Percentiles rank a stretch among this genome's conserved stretches.
Conservation (phyloP, 345 rosid species). For the Schrenkiella parvula region DNA sequence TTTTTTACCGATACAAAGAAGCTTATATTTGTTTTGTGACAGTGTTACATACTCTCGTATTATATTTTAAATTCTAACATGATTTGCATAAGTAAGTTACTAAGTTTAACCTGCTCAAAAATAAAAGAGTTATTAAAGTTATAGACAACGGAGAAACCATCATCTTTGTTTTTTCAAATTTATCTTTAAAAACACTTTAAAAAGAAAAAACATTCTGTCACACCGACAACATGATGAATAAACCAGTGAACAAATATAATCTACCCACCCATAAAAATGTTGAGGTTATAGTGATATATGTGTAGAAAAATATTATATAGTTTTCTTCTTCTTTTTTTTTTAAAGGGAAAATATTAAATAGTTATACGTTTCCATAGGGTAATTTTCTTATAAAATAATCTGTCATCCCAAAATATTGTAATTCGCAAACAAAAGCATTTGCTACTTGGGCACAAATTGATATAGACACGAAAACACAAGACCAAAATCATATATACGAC, state of each 20-base stretch:
- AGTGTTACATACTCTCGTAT: not conserved
- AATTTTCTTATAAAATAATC: not conserved
- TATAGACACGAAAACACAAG: conserved; percentile 8
- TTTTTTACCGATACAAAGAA: not conserved
- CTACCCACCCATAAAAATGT: too few relatives aligned
- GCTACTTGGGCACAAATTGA: not conserved
- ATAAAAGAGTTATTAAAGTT: not conserved
- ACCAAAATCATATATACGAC: conserved; percentile 1
- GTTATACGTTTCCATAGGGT: too few relatives aligned
- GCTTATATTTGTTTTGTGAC: too few relatives aligned
- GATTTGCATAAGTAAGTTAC: not conserved
- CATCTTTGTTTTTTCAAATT: too few relatives aligned
- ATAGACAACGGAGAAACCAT: not conserved
- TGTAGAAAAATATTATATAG: too few relatives aligned
- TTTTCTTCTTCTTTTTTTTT: too few relatives aligned
- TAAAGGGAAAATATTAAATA: not conserved
- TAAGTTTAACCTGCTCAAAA: not conserved
- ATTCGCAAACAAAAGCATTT: not conserved
- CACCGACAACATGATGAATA: too few relatives aligned
- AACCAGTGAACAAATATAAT: too few relatives aligned
- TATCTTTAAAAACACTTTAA: too few relatives aligned
- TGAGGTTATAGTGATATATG: too few relatives aligned
- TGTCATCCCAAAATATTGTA: not conserved
- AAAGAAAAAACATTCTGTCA: too few relatives aligned
- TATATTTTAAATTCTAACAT: not conserved